A percentile compares a stretch with the other conserved stretches of the same genome.
Evolutionary conservation across 208 protist genomes (phyloP).

Genomic region (Acanthamoeba castellanii): DNA sequence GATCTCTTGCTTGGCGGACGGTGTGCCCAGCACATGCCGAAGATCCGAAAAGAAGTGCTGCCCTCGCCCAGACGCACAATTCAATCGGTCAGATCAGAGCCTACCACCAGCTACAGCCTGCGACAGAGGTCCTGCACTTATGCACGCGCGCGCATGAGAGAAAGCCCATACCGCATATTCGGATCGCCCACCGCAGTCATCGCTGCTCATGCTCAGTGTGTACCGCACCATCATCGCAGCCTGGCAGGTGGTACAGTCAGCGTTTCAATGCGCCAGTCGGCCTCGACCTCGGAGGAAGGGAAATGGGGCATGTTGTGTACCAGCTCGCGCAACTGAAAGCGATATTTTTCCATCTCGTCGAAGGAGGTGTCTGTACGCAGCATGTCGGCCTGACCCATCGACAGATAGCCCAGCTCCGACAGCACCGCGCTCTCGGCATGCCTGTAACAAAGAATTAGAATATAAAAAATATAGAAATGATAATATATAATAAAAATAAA

Average conservation of each 20-base stretch:
- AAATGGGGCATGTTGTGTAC: not conserved
- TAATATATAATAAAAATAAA: no score
- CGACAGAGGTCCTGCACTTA: no score
- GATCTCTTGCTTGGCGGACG: constrained; percentile 61
- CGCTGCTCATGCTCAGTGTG: constrained; percentile 72
- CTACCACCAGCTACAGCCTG: not conserved
- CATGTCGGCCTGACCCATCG: constrained; percentile 53
- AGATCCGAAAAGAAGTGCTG: constrained; percentile 67
- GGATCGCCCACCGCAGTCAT: constrained; percentile 65
- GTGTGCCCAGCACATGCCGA: constrained; percentile 53
- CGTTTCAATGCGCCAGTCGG: not conserved
- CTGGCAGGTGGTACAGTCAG: not conserved
- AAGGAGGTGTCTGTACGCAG: constrained; percentile 61
- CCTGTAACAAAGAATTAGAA: not conserved
- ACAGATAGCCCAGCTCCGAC: constrained; percentile 59
- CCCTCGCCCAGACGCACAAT: no score
- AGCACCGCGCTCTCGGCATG: constrained; percentile 69
- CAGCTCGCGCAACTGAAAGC: constrained; percentile 37
- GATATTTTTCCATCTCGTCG: constrained; percentile 61
- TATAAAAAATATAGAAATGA: not conserved
- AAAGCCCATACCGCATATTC: constrained; percentile 47
- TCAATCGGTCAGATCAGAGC: no score
- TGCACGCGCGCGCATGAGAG: no score
- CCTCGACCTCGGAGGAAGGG: not conserved
- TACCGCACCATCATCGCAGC: constrained; percentile 71